phyloP scores from a whole-genome alignment of 2,329 filamentous ascomycete genomes.

The Chalaropsis ovoidea region DNA sequence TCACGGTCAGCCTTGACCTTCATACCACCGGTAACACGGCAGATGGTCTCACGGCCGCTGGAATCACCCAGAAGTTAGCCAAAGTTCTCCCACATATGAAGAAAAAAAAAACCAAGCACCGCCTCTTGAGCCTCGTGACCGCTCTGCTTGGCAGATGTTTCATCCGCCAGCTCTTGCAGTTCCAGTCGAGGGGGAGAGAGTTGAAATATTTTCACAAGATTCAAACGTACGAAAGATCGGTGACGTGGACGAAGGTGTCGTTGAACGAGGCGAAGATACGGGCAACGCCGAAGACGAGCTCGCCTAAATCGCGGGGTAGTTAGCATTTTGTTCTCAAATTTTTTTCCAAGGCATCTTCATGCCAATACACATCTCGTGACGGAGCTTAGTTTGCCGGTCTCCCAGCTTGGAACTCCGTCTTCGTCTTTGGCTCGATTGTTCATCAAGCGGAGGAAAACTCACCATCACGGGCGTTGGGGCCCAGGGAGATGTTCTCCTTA shows the following conservation, averaged over 20 bases:
- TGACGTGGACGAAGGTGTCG: conserved; percentile 95
- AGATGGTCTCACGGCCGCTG: conserved; percentile 99
- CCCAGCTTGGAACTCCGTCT: background rate
- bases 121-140: background rate
- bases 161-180: background rate
- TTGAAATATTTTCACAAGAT: conserved; percentile 7
- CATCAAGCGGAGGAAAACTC: conserved; percentile 32
- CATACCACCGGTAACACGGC: conserved; percentile 99
- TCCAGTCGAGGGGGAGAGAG: background rate
- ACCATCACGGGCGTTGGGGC: conserved; percentile 95
- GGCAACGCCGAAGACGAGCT: conserved; percentile 96
- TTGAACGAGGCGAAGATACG: conserved; percentile 96
- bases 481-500: conserved; percentile 97
- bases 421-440: background rate
- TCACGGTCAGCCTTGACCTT: conserved; percentile 99
- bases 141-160: background rate
- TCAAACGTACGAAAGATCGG: conserved; percentile 78
- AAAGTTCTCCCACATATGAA: conserved; percentile 27
- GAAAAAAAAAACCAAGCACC: background rate
- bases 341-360: background rate
- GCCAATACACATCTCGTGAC: background rate
- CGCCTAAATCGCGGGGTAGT: conserved; percentile 47
- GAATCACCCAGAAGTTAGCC: conserved; percentile 60
- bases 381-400: background rate
- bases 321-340: conserved; percentile 24